Conservation (phyloP, 1,284 basidiomycete species). For the Apiotrichum laibachii region DNA sequence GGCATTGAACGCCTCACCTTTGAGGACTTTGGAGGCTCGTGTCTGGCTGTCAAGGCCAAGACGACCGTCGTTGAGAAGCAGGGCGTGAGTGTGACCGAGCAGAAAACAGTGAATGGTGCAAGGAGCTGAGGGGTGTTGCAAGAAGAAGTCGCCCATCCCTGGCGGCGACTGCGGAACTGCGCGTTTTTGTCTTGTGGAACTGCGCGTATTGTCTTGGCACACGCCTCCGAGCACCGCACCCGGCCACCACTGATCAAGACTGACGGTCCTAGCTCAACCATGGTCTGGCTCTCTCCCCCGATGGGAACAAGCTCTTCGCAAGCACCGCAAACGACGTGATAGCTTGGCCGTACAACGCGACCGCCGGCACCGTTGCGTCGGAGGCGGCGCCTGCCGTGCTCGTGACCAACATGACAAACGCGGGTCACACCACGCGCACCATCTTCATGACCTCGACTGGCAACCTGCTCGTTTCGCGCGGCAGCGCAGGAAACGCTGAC, state of each 20-base stretch:
- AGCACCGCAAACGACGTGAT: slow-evolving; percentile 9
- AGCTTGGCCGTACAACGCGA: slow-evolving; percentile 8
- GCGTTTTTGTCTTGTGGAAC: background rate
- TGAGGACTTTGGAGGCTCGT: slow-evolving; percentile 13
- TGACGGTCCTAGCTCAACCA: slow-evolving; percentile 12
- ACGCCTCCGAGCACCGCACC: background rate
- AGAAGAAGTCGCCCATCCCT: background rate
- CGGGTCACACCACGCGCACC: slow-evolving; percentile 12
- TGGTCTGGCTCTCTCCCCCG: slow-evolving; percentile 9
- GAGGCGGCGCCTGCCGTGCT: background rate
- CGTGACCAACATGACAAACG: slow-evolving; percentile 12
- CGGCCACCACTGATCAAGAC: background rate
- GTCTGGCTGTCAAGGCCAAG: slow-evolving; percentile 1
- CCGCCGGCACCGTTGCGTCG: background rate
- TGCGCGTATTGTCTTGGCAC: background rate
- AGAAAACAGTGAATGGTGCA: no score
- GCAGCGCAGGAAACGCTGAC: slow-evolving; percentile 13
- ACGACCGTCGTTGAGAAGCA: background rate
- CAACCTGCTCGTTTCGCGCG: slow-evolving; percentile 14
- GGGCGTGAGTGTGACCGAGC: background rate
- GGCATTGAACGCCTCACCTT: slow-evolving; percentile 8
- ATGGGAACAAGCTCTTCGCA: slow-evolving; percentile 11
- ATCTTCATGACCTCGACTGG: slow-evolving; percentile 2
- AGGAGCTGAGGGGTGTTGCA: no score
- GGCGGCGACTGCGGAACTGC: background rate